A percentile compares a stretch with the other conserved stretches of the same genome.
Evolutionary conservation across 352 stramenopile species (phyloP).

Genomic region (Phytophthora colocasiae): DNA sequence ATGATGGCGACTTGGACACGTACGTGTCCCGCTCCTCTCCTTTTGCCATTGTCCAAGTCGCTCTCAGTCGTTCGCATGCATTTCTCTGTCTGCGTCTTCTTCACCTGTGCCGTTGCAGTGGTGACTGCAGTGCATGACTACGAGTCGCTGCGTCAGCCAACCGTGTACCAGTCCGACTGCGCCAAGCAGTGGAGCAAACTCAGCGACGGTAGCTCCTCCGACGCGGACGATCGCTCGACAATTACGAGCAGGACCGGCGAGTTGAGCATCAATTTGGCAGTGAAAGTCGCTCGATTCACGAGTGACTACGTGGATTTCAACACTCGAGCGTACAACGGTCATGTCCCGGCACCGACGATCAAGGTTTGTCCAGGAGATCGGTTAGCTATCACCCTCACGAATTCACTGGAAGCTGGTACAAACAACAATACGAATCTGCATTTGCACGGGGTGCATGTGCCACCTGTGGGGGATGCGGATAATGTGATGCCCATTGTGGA

Average conservation of each 20-base stretch:
- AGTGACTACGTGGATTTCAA: constrained; percentile 80
- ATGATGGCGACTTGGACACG: constrained; percentile 20
- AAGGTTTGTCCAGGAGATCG: constrained; percentile 75
- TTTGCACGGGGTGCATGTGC: constrained; percentile 77
- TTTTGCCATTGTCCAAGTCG: constrained; percentile 33
- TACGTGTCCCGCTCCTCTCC: constrained; percentile 25
- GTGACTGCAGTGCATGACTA: constrained; percentile 44
- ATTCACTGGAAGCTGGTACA: constrained; percentile 51
- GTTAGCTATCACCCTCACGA: constrained; percentile 64
- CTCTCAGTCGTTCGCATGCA: constrained; percentile 15
- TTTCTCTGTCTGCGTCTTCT: constrained; percentile 16
- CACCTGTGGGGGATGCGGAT: constrained; percentile 54
- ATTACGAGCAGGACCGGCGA: constrained; percentile 54
- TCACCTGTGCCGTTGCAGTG: constrained; percentile 16
- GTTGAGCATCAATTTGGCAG: constrained; percentile 65
- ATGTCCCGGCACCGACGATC: constrained; percentile 72
- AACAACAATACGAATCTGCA: constrained; percentile 79
- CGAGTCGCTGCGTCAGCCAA: constrained; percentile 47
- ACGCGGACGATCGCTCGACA: constrained; percentile 33
- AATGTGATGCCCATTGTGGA: constrained; percentile 69
- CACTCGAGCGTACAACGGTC: constrained; percentile 76
- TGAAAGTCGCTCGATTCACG: constrained; percentile 66
- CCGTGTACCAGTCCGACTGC: constrained; percentile 53
- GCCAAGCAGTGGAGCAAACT: constrained; percentile 46
- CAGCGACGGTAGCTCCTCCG: constrained; percentile 19